These are phyloP conservation scores for Hypericum androsaemum DNA, from an alignment of 345 rosid species.

Conservation along the genomic window DNA sequence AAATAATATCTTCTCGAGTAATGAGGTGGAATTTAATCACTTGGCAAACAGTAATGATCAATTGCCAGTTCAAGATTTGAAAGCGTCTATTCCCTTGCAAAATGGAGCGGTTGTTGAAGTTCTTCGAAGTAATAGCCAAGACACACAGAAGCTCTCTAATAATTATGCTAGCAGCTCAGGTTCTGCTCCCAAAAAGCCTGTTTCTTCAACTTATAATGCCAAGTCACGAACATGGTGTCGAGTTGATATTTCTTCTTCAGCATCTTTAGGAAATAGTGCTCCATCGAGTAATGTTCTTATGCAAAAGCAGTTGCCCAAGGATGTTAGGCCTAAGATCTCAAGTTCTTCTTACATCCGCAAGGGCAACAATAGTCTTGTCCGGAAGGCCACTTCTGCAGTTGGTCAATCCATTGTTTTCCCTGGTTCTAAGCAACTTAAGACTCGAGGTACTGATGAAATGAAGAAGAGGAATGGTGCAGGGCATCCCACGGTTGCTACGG, in stretches of 20 bases:
- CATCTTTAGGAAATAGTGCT: conserved; percentile 32
- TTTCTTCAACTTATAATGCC: conserved; percentile 33
- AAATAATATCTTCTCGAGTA: conserved; percentile 13
- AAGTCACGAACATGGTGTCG: conserved; percentile 81
- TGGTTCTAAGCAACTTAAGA: conserved; percentile 31
- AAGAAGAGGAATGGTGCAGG: conserved; percentile 37
- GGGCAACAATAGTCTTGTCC: conserved; percentile 78
- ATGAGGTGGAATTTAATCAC: conserved; percentile 21
- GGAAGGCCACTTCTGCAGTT: conserved; percentile 41
- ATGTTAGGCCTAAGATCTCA: conserved; percentile 17
- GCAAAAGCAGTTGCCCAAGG: conserved; percentile 30
- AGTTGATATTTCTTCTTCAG: conserved; percentile 24
- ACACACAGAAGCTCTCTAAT: conserved; percentile 29
- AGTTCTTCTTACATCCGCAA: conserved; percentile 65
- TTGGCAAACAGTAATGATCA: conserved; percentile 18
- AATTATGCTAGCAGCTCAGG: conserved; percentile 31
- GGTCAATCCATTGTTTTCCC: conserved; percentile 28
- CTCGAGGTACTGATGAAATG: conserved; percentile 29
- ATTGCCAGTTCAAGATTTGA: conserved; percentile 25
- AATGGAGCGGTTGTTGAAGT: conserved; percentile 25
- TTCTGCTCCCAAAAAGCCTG: conserved; percentile 32
- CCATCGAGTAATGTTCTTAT: conserved; percentile 25
- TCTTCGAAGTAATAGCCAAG: conserved; percentile 34
- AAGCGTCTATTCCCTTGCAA: conserved; percentile 15
- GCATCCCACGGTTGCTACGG: conserved; percentile 24